Base-by-base conservation (phyloP, 2,329 filamentous ascomycete genomes). In the Monilinia fructigena region DNA sequence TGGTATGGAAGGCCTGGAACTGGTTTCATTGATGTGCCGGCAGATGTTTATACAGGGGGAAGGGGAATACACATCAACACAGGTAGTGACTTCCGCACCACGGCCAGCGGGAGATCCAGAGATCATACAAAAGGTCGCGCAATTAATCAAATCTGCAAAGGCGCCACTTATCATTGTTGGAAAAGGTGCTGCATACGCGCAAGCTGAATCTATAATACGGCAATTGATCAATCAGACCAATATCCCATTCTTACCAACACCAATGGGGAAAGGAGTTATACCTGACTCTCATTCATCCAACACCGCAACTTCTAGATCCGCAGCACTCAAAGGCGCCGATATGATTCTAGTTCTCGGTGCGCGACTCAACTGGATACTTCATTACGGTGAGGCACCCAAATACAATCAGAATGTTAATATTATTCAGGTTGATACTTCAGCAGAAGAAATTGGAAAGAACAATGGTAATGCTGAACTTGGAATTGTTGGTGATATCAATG, bases 201-300 rank as follows among this genome's bases (percentile, higher is more conserved):
- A 79, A 59, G 81, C 83, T 4, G 83, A 86, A 69, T 47, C 67
- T 1, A 71, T 74, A 1, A 81, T 85, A 63, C 76, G 79, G 35
- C 69, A 75, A 16, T 74, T 86, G 38, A 77, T 85, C 31, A 74
- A 83, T 55, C 72, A 75, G 69, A 82, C 81, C 12, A 76, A 79
- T 35, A 77, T 86, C 14, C 83, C 83, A 0, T 86, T 86, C 72
- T 76, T 86, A 8, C 83, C 83, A 0, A 85, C 83, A 1, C 84
- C 84, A 0, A 86, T 86, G 82, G 84, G 83, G 5, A 86, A 86
- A 72, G 84, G 84, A 28, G 79, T 86, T 7, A 70, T 86, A 1
- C 78, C 83, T 12, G 83, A 86, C 69, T 83, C 81, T 0, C 82
- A 84, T 71, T 77, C 79, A 0, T 76, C 80, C 59, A 86, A 86